Base-by-base conservation (phyloP, 495 filamentous ascomycete species). In the Paragyromitra xinjiangensis region DNA sequence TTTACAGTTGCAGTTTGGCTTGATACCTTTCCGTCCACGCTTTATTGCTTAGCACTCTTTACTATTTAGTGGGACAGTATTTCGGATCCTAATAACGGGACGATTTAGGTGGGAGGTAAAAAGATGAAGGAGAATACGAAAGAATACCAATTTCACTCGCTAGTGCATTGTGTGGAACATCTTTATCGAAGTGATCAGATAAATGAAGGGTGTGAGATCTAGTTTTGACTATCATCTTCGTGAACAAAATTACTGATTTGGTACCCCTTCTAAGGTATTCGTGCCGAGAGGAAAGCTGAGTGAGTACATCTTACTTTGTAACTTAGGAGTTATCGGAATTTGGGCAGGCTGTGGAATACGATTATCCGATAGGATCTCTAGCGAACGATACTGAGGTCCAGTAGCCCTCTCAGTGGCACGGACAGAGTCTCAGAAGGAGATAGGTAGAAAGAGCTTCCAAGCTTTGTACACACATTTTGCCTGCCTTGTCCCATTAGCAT, bases 1-100 rank as follows among this genome's bases (percentile, higher is more conserved):
- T 66, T 79, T 71, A 71, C 74, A 14, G 73, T 79, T 79, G 74
- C 12, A 62, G 77, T 66, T 67, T 78, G 73, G 77, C 24, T 78
- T 78, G 26, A 59, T 69, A 39, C 76, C 29, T 61, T 64, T 59
- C 39, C 59, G 45, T 64, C 29, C 40, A 45, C 24, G 44, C 75
- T 69, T 78, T 44, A 67, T 75, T 73, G 39, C 55, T 70, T 71
- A 64, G 45, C 59, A 72, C 51, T 64, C 71, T 24, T 53, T 72
- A 39, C 45, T 45, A 55, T 72, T 44, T 73, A 19, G 67, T 76
- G 67, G 48, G 67, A 71, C 67, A 76, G 50, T 61, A 37, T 48
- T 22, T 73, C 26, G 59, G 39, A 68, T 76, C 59, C 62, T 73
- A 77, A 73, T 66, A 71, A 77, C 42, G 40, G 55, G 59, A 40